Evolutionary conservation across 2,329 filamentous ascomycete genomes (phyloP).

Genomic region (Fusarium dimerum): DNA sequence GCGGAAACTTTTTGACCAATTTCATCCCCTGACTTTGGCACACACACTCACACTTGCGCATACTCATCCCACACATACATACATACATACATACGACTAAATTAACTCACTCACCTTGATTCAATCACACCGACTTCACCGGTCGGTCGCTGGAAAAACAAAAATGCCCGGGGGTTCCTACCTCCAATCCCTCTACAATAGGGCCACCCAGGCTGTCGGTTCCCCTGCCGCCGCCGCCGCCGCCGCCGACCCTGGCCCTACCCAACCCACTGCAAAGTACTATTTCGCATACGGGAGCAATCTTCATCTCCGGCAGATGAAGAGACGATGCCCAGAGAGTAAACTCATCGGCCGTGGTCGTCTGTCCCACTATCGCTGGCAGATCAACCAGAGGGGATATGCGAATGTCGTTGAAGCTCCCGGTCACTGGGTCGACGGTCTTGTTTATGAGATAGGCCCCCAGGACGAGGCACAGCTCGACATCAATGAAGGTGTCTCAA

Average conservation of each 20-base stretch:
- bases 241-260: slow-evolving; percentile 15
- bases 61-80: neutral
- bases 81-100: neutral
- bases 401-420: slow-evolving; percentile 42
- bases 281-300: slow-evolving; percentile 53
- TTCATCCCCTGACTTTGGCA: no score
- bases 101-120: slow-evolving; percentile 8
- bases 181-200: slow-evolving; percentile 24
- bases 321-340: slow-evolving; percentile 43
- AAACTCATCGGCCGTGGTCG: slow-evolving; percentile 40
- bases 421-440: slow-evolving; percentile 41
- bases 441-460: slow-evolving; percentile 42
- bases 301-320: slow-evolving; percentile 47
- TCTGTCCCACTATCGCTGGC: slow-evolving; percentile 43
- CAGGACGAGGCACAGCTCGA: slow-evolving; percentile 42
- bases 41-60: neutral
- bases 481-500: slow-evolving; percentile 42
- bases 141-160: neutral
- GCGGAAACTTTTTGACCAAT: no score
- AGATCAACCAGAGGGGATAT: slow-evolving; percentile 49
- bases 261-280: slow-evolving; percentile 31
- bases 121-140: slow-evolving; percentile 4
- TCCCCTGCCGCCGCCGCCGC: slow-evolving; percentile 10
- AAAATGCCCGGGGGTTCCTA: slow-evolving; percentile 26
- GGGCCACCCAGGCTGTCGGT: slow-evolving; percentile 22